These are phyloP conservation scores for Lizanozyma gosingica DNA, from an alignment of 1,139 yeast genomes.

Conservation along the genomic window DNA sequence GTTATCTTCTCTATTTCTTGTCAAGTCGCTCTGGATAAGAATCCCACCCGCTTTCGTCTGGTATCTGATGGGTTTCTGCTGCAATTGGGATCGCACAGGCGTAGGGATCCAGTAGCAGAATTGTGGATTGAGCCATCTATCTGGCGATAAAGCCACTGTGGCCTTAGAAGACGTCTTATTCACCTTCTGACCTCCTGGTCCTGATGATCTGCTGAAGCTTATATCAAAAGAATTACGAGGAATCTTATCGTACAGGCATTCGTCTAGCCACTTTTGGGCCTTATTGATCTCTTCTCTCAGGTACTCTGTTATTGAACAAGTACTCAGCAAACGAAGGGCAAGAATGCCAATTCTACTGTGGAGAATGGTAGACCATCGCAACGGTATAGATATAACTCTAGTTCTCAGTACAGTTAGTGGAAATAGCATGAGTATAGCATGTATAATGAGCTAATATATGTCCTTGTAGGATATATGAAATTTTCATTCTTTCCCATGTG, in stretches of 20 bases:
- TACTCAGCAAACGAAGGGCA: too few relatives aligned
- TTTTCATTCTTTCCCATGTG: too few relatives aligned
- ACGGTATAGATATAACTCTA: too few relatives aligned
- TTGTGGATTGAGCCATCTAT: conserved; percentile 39
- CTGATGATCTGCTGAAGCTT: conserved; percentile 67
- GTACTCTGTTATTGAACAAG: background rate
- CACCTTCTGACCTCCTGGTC: conserved; percentile 95
- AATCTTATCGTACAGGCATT: conserved; percentile 23
- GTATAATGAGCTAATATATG: too few relatives aligned
- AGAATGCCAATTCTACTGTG: too few relatives aligned
- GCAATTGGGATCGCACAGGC: conserved; percentile 38
- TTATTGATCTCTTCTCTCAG: conserved; percentile 14
- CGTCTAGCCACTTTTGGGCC: conserved; percentile 40
- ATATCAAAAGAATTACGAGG: conserved; percentile 46
- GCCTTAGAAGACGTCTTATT: conserved; percentile 81
- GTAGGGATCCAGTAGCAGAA: conserved; percentile 55
- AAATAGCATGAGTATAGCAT: too few relatives aligned
- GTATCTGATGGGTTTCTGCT: conserved; percentile 36
- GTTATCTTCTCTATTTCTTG: conserved; percentile 54
- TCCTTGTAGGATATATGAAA: too few relatives aligned
- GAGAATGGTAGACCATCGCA: too few relatives aligned
- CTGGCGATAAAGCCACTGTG: conserved; percentile 43
- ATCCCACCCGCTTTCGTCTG: conserved; percentile 51
- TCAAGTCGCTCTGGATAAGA: conserved; percentile 52
- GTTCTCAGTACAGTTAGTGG: too few relatives aligned